These are phyloP conservation scores for Colletotrichum sojae DNA, from an alignment of 2,329 filamentous ascomycete species.

Conservation along the genomic window DNA sequence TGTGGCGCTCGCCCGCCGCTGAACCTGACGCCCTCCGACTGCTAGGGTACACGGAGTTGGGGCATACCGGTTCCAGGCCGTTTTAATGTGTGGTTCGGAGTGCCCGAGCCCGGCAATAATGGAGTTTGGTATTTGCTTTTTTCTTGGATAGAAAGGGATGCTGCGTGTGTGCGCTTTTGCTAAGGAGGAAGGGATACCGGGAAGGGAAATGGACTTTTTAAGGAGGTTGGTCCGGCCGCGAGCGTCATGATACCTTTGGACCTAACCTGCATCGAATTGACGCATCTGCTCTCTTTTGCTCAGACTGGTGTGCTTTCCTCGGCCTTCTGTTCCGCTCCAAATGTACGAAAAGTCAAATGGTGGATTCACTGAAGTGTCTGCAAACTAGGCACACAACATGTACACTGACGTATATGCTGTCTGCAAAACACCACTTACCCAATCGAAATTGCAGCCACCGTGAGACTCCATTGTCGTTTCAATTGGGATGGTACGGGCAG, in stretches of 20 bases:
- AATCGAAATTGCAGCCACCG: too few species aligned
- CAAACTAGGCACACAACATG: constrained; percentile 9
- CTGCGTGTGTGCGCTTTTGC: constrained; percentile 18
- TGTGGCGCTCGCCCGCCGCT: background rate
- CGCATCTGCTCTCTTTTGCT: constrained; percentile 37
- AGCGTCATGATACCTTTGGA: constrained; percentile 42
- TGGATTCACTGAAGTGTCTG: constrained; percentile 11
- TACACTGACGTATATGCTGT: constrained; percentile 30
- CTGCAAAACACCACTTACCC: constrained; percentile 26
- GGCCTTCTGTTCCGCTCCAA: constrained; percentile 14
- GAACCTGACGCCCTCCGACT: background rate
- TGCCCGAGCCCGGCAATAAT: constrained; percentile 28
- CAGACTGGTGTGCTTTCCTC: constrained; percentile 18
- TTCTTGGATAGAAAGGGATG: constrained; percentile 38
- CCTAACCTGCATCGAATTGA: constrained; percentile 37
- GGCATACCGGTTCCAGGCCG: constrained; percentile 25
- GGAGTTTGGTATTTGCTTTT: constrained; percentile 36
- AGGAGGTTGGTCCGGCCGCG: constrained; percentile 33
- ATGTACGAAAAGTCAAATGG: constrained; percentile 33
- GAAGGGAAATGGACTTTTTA: constrained; percentile 16
- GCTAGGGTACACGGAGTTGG: constrained; percentile 20
- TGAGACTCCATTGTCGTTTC: background rate
- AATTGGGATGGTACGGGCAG: background rate
- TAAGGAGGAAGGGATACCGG: constrained; percentile 17
- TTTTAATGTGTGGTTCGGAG: constrained; percentile 32